Percentiles rank a stretch among this genome's conserved stretches.
These are phyloP conservation scores for Pelagomonas calceolata DNA, from an alignment of 108 stramenopile species.

Conservation along the genomic window DNA sequence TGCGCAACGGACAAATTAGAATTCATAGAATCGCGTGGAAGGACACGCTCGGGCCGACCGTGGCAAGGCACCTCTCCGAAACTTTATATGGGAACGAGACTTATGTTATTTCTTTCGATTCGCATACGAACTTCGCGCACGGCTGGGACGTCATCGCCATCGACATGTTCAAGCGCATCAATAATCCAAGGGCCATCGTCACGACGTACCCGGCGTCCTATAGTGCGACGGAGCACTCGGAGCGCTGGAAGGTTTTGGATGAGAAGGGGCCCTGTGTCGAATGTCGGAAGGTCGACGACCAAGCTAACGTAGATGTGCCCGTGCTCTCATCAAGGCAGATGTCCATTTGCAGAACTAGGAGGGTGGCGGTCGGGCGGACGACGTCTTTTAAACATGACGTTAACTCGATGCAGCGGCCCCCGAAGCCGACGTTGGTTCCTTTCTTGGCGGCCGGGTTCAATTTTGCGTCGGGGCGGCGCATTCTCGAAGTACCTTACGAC, in stretches of 20 bases:
- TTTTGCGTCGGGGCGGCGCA: slow-evolving; percentile 20
- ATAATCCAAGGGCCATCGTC: slow-evolving; percentile 22
- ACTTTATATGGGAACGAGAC: slow-evolving; percentile 17
- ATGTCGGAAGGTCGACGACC: too few relatives aligned
- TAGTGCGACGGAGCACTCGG: neutral
- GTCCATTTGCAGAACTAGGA: neutral
- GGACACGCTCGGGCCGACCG: slow-evolving; percentile 19
- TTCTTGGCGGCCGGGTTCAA: slow-evolving; percentile 25
- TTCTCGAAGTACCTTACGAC: slow-evolving; percentile 20
- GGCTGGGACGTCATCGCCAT: slow-evolving; percentile 25
- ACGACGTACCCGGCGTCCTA: slow-evolving; percentile 11
- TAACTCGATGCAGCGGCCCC: neutral
- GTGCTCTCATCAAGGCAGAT: neutral
- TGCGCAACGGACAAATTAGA: slow-evolving; percentile 4
- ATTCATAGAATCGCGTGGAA: slow-evolving; percentile 16
- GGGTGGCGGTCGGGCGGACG: neutral
- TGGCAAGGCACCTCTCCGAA: slow-evolving; percentile 18
- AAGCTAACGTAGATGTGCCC: neutral
- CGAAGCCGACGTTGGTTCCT: slow-evolving; percentile 15
- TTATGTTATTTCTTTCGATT: slow-evolving; percentile 20
- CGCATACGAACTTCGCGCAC: slow-evolving; percentile 18
- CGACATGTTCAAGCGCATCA: slow-evolving; percentile 12
- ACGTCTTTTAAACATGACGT: slow-evolving; percentile 8
- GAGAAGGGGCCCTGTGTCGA: too few relatives aligned
- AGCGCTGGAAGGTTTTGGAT: neutral